Percentiles rank a stretch among this genome's conserved stretches.
These are phyloP conservation scores for Aspergillus sp. DNA, from an alignment of 2,329 filamentous ascomycete genomes.

Conservation along the genomic window DNA sequence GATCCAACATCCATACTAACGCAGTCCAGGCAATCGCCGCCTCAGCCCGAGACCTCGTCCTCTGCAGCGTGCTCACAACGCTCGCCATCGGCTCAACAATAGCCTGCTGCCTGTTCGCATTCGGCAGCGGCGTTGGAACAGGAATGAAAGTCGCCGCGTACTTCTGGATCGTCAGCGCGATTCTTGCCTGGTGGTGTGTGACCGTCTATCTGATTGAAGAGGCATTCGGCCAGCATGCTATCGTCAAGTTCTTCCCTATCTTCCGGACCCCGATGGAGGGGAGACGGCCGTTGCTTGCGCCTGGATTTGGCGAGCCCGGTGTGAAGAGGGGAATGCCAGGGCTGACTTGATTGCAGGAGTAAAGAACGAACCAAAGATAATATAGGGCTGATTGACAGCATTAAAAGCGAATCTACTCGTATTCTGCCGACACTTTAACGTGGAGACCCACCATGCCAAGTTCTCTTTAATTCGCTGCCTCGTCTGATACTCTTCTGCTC, in stretches of 20 bases:
- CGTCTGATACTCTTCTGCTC: too few relatives aligned
- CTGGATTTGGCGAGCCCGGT: background rate
- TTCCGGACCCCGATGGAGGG: background rate
- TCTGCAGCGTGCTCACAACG: background rate
- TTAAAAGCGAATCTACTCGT: too few relatives aligned
- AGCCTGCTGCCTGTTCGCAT: background rate
- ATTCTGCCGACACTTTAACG: too few relatives aligned
- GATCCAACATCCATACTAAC: background rate
- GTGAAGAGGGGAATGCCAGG: constrained; percentile 6
- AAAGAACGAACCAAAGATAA: too few relatives aligned
- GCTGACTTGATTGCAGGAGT: background rate
- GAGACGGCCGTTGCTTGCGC: background rate
- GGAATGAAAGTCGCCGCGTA: background rate
- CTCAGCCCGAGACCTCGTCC: background rate
- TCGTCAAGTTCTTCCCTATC: background rate
- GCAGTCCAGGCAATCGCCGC: background rate
- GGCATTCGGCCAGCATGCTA: background rate
- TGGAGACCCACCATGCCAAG: too few relatives aligned
- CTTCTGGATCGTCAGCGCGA: constrained; percentile 1
- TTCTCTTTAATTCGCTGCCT: too few relatives aligned
- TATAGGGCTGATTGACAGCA: too few relatives aligned
- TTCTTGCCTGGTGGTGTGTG: constrained; percentile 1
- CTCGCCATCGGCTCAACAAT: background rate
- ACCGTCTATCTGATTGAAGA: constrained; percentile 1
- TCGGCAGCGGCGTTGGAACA: background rate